Evolutionary conservation across 2,329 filamentous ascomycete genomes (phyloP).

Genomic region (Ophiostoma australiae): DNA sequence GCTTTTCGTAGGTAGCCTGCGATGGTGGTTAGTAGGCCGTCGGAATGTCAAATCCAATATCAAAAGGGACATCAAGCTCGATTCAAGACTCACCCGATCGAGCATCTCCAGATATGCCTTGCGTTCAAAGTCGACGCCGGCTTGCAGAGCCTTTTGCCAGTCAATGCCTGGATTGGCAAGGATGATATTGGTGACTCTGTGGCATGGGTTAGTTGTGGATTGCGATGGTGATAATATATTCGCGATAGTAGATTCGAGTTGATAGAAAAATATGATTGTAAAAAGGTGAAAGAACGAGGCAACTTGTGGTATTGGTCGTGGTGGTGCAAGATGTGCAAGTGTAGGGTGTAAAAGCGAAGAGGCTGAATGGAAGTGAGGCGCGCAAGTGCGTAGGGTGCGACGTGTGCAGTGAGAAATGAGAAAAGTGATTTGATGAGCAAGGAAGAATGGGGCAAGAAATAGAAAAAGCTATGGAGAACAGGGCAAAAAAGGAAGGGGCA

Average conservation of each 20-base stretch:
- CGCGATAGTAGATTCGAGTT: neutral
- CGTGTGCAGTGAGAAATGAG: slow-evolving; percentile 5
- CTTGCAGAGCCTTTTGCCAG: slow-evolving; percentile 39
- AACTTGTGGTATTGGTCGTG: too few relatives aligned
- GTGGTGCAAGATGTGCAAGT: neutral
- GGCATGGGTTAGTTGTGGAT: neutral
- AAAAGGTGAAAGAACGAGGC: neutral
- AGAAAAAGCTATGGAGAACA: neutral
- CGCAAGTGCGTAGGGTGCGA: neutral
- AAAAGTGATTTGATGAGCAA: neutral
- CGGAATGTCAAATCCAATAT: neutral
- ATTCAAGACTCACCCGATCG: slow-evolving; percentile 42
- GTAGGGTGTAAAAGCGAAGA: neutral
- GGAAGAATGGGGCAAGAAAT: neutral
- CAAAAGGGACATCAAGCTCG: neutral
- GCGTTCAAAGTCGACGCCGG: slow-evolving; percentile 46
- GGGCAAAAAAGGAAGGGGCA: neutral
- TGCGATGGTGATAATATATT: neutral
- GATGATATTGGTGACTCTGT: slow-evolving; percentile 49
- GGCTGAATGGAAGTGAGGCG: slow-evolving; percentile 1
- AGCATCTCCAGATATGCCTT: slow-evolving; percentile 43
- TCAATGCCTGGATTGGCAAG: slow-evolving; percentile 43
- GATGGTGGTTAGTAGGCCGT: slow-evolving; percentile 27
- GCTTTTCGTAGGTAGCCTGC: slow-evolving; percentile 48
- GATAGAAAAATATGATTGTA: neutral